Evolutionary conservation across 768 basidiomycete genomes (phyloP), one percentile per base, ranked within the genome.

Genomic region (Xerocomellus dryophilus): DNA sequence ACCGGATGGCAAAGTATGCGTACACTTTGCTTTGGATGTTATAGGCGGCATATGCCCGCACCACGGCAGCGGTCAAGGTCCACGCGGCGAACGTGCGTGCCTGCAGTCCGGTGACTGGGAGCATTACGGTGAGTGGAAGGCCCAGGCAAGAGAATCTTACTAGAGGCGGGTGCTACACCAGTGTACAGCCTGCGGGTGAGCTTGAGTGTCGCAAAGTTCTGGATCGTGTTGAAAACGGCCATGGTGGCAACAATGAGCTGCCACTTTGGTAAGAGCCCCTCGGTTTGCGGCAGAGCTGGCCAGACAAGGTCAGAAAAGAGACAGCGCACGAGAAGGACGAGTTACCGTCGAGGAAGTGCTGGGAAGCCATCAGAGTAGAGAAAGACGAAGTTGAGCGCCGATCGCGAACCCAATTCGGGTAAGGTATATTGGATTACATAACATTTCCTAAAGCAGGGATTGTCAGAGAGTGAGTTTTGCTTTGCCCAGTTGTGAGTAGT

Each of bases 71-170:
- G 5, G 88, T 86, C 47, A 96, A 69, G 0, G 95, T 98, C 96
- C 96, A 99, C 1, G 83, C 79, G 1, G 82, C 95, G 67, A 97
- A 97, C 5, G 93, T 90, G 43, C 96, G 81, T 35, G 91, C 88
- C 60, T 95, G 91, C 18, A 98, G 78, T 17, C 78, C 71, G 7
- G 92, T 94, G 11, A 99, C 96, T 96, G 39, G 43, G 51, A 9
- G 18, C 1, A 17, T 45, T 40, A 35, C 11, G 23, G 17, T 17
- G 17, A 36, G 21, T 14, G 12, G 4, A 49, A 8, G 5, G 14
- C 0, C 17, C 14, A 12, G 11, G 20, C n/a, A 0, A 58, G 31
- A 32, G 20, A 14, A 47, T 7, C 63, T 49, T 58, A 80, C 81
- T 73, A 50, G 72, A 70, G 18, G 74, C 64, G 14, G 66, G 61